Base-by-base conservation (phyloP, 768 basidiomycete genomes). In the Russula lepida region DNA sequence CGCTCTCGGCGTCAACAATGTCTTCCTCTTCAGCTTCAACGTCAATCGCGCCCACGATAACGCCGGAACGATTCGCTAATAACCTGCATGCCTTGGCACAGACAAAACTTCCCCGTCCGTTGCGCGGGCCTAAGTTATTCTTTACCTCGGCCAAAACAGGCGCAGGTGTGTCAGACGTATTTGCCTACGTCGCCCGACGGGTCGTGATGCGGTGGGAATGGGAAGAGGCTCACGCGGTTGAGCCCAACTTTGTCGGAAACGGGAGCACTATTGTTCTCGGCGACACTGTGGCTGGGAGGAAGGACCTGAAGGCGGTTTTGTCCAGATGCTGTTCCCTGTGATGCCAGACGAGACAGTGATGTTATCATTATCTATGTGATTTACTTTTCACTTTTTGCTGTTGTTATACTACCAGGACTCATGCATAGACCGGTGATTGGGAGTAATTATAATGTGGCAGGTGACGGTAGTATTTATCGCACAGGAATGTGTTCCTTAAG, bases 91-190 rank as follows among this genome's bases (percentile, higher is more conserved):
- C 37, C 21, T 7, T 27, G 23, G 23, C 56, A 6, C 56, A 41
- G 27, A 60, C 59, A 33, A 68, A 15, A 68, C 71, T 6, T 48
- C 64, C 70, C 33, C 68, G 69, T n/a, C 79, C 76, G 0, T 83
- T 82, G 32, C 75, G 71, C 1, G 81, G 85, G 3, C 84, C 88
- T 0, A 81, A 77, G 70, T 73, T 90, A 12, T 88, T 90, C 71
- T 85, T 87, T 68, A 82, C 87, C 6, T 88, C 85, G 1, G 89
- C 90, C 3, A 89, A 89, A 72, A 89, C 86, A 4, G 90, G 90
- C 0, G 78, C 81, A 37, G 84, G 86, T 8, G 87, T 91, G 0
- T 53, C 69, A 1, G 85, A 84, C 1, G 84, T 89, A n/a, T 92
- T 92, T 67, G 85, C 82, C 69, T 90, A 90, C 67, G 76, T 92